Conservation (phyloP, 2,329 filamentous ascomycete genomes). For the Orbilia javanica region DNA sequence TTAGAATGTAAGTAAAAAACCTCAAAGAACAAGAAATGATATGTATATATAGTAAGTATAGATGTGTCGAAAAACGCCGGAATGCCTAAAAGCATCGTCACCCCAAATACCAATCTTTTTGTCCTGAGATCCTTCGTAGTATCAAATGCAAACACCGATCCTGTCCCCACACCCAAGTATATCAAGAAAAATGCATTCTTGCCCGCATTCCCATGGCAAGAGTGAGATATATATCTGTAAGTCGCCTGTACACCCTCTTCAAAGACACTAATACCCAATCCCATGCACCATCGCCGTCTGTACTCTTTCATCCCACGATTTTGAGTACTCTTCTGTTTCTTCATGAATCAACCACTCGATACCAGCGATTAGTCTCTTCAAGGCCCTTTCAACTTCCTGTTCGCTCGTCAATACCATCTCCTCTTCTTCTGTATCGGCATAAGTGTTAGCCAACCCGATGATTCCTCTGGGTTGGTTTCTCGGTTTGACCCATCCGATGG, state of each 20-base stretch:
- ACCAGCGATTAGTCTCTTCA: slow-evolving; percentile 46
- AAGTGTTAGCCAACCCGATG: slow-evolving; percentile 32
- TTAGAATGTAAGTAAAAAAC: slow-evolving; percentile 1
- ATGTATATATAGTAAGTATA: too few species aligned
- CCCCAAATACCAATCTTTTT: slow-evolving; percentile 1
- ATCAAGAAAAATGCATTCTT: not conserved
- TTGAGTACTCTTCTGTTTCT: slow-evolving; percentile 48
- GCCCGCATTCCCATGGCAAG: not conserved
- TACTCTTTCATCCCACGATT: slow-evolving; percentile 31
- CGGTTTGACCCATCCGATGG: slow-evolving; percentile 66
- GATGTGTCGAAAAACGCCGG: not conserved
- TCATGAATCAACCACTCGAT: slow-evolving; percentile 54
- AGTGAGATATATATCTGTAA: not conserved
- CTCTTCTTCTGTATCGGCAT: slow-evolving; percentile 52
- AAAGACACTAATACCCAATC: slow-evolving; percentile 32
- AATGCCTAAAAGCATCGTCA: not conserved
- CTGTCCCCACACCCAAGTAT: not conserved
- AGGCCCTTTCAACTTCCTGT: slow-evolving; percentile 51
- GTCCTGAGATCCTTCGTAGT: not conserved
- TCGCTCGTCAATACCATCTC: slow-evolving; percentile 52
- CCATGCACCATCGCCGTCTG: slow-evolving; percentile 42
- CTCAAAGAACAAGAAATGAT: not conserved
- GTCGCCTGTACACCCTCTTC: not conserved
- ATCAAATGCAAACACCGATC: not conserved
- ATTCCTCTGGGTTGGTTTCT: slow-evolving; percentile 8